Conservation (phyloP, 495 filamentous ascomycete species). For the Polyplosphaeria fusca region DNA sequence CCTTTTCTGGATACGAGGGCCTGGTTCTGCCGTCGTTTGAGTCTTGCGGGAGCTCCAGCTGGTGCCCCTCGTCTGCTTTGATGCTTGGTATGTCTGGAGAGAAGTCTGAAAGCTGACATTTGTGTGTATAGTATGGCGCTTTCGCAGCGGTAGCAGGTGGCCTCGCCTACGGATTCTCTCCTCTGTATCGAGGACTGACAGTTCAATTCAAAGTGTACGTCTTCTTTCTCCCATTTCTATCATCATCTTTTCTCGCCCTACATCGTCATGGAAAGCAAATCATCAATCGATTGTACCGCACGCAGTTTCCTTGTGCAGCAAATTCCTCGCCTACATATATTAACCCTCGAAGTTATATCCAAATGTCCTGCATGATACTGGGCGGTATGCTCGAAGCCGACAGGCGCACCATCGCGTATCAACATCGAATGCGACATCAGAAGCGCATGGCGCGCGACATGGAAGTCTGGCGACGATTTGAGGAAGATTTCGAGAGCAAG, state of each 20-base stretch:
- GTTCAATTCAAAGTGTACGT: constrained; percentile 85
- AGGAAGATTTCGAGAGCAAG: constrained; percentile 32
- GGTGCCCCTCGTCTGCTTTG: too few species aligned
- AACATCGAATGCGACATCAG: constrained; percentile 59
- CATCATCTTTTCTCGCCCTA: neutral
- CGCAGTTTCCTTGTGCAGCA: constrained; percentile 35
- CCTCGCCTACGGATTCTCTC: constrained; percentile 57
- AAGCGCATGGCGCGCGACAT: constrained; percentile 60
- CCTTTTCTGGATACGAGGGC: neutral
- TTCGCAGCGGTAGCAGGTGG: constrained; percentile 55
- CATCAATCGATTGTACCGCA: neutral
- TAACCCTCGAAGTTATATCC: constrained; percentile 54
- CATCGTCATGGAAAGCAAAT: too few species aligned
- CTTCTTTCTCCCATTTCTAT: neutral
- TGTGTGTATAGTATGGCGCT: constrained; percentile 54
- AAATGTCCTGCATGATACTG: constrained; percentile 83
- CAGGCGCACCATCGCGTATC: constrained; percentile 65
- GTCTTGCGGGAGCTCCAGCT: too few species aligned
- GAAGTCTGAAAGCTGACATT: constrained; percentile 7
- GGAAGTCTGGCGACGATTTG: constrained; percentile 57
- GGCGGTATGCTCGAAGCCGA: constrained; percentile 85
- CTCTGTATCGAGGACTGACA: constrained; percentile 77
- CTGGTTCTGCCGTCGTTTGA: too few species aligned
- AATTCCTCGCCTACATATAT: constrained; percentile 29
- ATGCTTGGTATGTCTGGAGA: too few species aligned